Conservation (phyloP, 2,329 filamentous ascomycete genomes). For the Sordariomycetes sp. region DNA sequence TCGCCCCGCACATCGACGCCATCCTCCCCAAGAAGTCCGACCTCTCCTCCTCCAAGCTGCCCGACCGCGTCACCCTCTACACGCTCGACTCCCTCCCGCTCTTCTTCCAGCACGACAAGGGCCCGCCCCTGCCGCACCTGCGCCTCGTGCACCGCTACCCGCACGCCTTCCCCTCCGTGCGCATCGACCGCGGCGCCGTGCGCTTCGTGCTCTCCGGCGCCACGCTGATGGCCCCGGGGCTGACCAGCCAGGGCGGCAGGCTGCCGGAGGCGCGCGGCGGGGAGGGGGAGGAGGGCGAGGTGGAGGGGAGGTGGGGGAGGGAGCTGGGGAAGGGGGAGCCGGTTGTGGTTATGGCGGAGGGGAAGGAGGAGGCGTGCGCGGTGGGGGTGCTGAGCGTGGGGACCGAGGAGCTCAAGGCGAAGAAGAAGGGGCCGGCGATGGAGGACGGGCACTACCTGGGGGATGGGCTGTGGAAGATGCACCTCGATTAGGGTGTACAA, state of each 20-base stretch:
- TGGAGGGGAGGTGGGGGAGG: constrained; percentile 45
- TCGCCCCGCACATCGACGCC: constrained; percentile 83
- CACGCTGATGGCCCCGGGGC: constrained; percentile 88
- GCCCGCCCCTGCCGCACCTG: constrained; percentile 77
- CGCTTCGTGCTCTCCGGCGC: constrained; percentile 91
- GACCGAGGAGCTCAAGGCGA: constrained; percentile 85
- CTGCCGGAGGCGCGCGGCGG: constrained; percentile 47
- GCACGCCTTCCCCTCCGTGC: constrained; percentile 67
- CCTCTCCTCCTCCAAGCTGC: constrained; percentile 82
- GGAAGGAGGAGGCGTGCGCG: constrained; percentile 83
- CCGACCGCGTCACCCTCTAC: constrained; percentile 84
- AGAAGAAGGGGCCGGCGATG: constrained; percentile 88
- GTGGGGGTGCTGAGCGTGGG: constrained; percentile 76
- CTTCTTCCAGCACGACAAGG: constrained; percentile 78
- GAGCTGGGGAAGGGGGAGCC: constrained; percentile 73
- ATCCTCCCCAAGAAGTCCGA: constrained; percentile 92
- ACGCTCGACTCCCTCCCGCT: constrained; percentile 66
- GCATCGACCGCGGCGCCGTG: constrained; percentile 92
- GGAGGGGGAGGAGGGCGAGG: constrained; percentile 18
- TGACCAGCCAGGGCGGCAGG: constrained; percentile 74
- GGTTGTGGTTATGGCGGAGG: constrained; percentile 84
- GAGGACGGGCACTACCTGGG: constrained; percentile 91
- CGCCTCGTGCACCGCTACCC: constrained; percentile 85
- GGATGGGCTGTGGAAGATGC: constrained; percentile 81
- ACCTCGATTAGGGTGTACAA: constrained; percentile 26